Evolutionary conservation across 176 grass and related monocot genomes (phyloP), one percentile per base, ranked within the genome.

Genomic region (Oryza meridionalis): DNA sequence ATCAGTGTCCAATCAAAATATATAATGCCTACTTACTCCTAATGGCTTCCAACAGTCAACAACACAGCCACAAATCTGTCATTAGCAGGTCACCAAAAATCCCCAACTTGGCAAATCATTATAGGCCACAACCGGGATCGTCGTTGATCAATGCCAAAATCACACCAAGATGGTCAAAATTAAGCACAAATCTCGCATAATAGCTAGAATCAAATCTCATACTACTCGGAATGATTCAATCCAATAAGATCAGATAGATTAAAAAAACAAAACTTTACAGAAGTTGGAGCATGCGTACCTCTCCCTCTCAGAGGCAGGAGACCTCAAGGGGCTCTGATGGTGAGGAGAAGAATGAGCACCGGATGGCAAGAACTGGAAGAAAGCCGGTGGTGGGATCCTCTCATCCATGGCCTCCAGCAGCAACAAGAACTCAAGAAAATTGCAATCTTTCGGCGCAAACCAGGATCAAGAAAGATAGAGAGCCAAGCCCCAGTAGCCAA

Each of bases 281-380:
- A 74, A 71, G 68, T 13, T 43, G 25, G 53, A 88, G 35, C 19
- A 84, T n/a, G 22, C 64, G 69, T 83, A 98, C 96, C 96, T 98
- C 80, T 98, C 96, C 83, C 83, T 92, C 2, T 98, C 96, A 9
- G 93, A 98, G 61, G 79, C 81, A 70, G 91, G 87, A 71, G 85
- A 95, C 85, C 73, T 83, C 85, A 98, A 81, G 84, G 84, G 49
- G 11, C 21, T 86, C 44, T 92, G 90, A 73, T 72, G 96, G 72
- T 91, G 89, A 67, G 91, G 89, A 13, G 93, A 98, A 35, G 93
- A 94, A 83, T 94, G 93, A 77, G 94, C 85, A 37, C 95, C 90
- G 16, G 92, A 97, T 37, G 92, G 92, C 7, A 92, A 94, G 68
- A 88, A 88, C 82, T 92, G 93, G 89, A 94, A 95, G 87, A 93